phyloP scores from a whole-genome alignment of 108 stramenopile genomes.

The Skeletonema tropicum region DNA sequence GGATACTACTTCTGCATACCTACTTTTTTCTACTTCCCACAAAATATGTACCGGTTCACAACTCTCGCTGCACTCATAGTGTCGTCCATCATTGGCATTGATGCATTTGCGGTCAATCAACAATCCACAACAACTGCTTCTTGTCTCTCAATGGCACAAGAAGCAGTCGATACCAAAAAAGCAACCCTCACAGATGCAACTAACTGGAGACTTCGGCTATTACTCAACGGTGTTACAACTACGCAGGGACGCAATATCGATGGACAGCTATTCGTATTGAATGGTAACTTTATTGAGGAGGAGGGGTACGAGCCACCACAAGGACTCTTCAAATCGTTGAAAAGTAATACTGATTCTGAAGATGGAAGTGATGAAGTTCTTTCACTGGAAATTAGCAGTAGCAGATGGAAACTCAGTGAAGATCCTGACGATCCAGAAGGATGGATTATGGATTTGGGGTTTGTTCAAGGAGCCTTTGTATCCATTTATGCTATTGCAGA shows the following conservation, averaged over 20 bases:
- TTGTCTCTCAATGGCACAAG: conserved; percentile 11
- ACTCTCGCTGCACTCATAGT: not conserved
- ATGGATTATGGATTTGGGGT: conserved; percentile 93
- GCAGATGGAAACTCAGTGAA: conserved; percentile 83
- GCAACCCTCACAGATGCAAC: conserved; percentile 81
- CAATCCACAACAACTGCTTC: not conserved
- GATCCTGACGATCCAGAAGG: conserved; percentile 86
- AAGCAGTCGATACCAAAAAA: conserved; percentile 11
- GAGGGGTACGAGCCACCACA: conserved; percentile 90
- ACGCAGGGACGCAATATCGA: conserved; percentile 61
- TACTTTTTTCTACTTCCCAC: not conserved
- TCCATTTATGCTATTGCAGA: conserved; percentile 81
- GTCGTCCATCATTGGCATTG: not conserved
- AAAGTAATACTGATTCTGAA: conserved; percentile 4
- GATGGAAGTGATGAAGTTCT: conserved; percentile 11
- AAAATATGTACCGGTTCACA: not conserved
- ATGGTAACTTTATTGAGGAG: conserved; percentile 79
- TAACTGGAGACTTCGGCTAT: conserved; percentile 74
- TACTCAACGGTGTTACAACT: conserved; percentile 66
- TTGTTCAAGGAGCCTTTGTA: conserved; percentile 91
- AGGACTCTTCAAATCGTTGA: conserved; percentile 55
- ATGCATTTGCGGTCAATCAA: not conserved
- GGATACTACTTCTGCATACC: not conserved
- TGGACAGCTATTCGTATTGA: conserved; percentile 60
- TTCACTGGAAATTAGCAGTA: conserved; percentile 51